Evolutionary conservation across 1,284 basidiomycete species (phyloP).

Genomic region (Rhodotorula sp.): DNA sequence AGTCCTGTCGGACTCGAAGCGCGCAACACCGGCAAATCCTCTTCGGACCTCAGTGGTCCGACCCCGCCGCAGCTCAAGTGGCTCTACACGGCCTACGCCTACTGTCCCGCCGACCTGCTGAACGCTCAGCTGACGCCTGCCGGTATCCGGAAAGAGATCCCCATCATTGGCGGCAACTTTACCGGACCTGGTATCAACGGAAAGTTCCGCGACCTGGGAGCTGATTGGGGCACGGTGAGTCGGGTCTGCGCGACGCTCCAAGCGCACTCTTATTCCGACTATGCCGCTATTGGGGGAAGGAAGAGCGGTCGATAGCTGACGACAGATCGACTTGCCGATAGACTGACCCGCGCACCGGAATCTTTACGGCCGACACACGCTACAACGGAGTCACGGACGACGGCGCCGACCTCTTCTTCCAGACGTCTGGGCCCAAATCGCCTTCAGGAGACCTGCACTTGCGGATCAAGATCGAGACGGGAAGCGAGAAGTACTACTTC

Average conservation of each 20-base stretch:
- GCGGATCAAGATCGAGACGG: constrained; percentile 23
- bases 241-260: not conserved
- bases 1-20: not conserved
- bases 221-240: constrained; percentile 7
- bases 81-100: constrained; percentile 18
- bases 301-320: not conserved
- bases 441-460: constrained; percentile 10
- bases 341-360: constrained; percentile 26
- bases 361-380: constrained; percentile 30
- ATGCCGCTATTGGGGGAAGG: too few relatives aligned
- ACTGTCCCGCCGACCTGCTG: constrained; percentile 15
- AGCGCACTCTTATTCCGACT: not conserved
- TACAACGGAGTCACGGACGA: constrained; percentile 19
- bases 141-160: constrained; percentile 15
- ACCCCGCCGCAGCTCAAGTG: constrained; percentile 20
- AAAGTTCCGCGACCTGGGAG: constrained; percentile 19
- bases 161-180: constrained; percentile 17
- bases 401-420: constrained; percentile 24
- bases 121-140: constrained; percentile 3
- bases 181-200: constrained; percentile 16
- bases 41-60: not conserved
- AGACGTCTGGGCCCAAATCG: constrained; percentile 15
- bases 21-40: not conserved
- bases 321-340: not conserved
- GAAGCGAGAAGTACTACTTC: constrained; percentile 10